Evolutionary conservation across 169 alveolate genomes (phyloP).

Genomic region (Eimeria mitis): DNA sequence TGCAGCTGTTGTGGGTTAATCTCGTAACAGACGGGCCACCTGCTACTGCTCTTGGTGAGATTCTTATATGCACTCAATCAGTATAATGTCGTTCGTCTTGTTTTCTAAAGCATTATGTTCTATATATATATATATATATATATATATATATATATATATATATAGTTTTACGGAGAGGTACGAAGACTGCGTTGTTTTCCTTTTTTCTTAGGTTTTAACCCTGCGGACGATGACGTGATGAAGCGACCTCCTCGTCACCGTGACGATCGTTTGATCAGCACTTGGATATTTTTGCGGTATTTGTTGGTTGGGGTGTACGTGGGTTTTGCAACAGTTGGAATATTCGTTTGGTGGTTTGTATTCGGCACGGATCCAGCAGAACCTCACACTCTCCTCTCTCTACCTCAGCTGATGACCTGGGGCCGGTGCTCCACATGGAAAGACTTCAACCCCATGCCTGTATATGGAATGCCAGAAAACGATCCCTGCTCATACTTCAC

Average conservation of each 20-base stretch:
- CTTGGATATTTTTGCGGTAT: conserved; percentile 96
- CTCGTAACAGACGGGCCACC: conserved; percentile 99
- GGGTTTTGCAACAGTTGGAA: conserved; percentile 99
- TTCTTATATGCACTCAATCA: no score
- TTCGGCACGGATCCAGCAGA: conserved; percentile 95
- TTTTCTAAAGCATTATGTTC: no score
- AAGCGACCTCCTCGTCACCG: conserved; percentile 97
- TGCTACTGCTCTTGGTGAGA: conserved; percentile 98
- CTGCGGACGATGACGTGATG: conserved; percentile 99
- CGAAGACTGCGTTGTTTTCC: not conserved
- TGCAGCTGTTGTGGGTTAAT: conserved; percentile 99
- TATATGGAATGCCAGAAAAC: conserved; percentile 86
- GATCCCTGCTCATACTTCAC: conserved; percentile 98
- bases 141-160: no score
- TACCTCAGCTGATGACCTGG: conserved; percentile 95
- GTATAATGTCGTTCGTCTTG: no score
- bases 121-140: no score
- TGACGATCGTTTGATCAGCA: conserved; percentile 97
- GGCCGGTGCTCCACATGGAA: conserved; percentile 92
- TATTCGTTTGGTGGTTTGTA: conserved; percentile 97
- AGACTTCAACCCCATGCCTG: conserved; percentile 88
- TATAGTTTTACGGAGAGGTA: no score
- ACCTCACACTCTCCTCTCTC: conserved; percentile 96
- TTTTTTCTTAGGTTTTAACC: conserved; percentile 96
- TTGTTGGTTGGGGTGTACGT: conserved; percentile 98